A percentile compares a stretch with the other conserved stretches of the same genome.
Evolutionary conservation across 164 flowering plant genomes (phyloP).

Genomic region (Macadamia tetraphylla): DNA sequence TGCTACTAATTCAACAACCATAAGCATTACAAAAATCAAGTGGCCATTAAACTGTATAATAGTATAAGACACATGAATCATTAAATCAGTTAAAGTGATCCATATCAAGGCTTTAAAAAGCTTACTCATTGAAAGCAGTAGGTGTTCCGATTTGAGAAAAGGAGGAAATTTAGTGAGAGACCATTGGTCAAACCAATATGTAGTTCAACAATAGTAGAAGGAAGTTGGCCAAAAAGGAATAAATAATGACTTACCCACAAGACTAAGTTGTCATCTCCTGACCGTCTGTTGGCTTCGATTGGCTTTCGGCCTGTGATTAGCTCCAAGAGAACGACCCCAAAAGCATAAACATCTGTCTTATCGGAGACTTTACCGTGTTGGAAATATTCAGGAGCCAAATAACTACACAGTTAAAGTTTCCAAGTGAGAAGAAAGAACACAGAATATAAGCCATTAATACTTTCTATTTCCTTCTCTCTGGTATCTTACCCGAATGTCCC

Average conservation of each 20-base stretch:
- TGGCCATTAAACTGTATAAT: background rate
- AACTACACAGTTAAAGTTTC: conserved; percentile 34
- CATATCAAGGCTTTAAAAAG: background rate
- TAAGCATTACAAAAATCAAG: background rate
- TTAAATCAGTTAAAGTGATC: background rate
- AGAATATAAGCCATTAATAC: background rate
- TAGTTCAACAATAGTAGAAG: background rate
- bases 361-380: conserved; percentile 95
- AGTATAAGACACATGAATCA: background rate
- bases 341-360: conserved; percentile 90
- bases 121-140: background rate
- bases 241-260: conserved; percentile 57
- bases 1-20: background rate
- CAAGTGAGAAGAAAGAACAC: background rate
- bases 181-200: background rate
- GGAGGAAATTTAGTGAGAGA: too few species aligned
- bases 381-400: conserved; percentile 94
- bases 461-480: background rate
- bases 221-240: background rate
- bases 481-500: conserved; percentile 90
- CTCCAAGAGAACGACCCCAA: conserved; percentile 85
- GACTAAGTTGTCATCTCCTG: conserved; percentile 80
- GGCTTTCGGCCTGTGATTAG: conserved; percentile 84
- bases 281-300: conserved; percentile 62
- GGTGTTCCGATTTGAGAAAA: too few species aligned